Percentiles rank a stretch among this genome's conserved stretches.
phyloP scores from a whole-genome alignment of 139 green algal genomes.

The Picochlorum sp. region DNA sequence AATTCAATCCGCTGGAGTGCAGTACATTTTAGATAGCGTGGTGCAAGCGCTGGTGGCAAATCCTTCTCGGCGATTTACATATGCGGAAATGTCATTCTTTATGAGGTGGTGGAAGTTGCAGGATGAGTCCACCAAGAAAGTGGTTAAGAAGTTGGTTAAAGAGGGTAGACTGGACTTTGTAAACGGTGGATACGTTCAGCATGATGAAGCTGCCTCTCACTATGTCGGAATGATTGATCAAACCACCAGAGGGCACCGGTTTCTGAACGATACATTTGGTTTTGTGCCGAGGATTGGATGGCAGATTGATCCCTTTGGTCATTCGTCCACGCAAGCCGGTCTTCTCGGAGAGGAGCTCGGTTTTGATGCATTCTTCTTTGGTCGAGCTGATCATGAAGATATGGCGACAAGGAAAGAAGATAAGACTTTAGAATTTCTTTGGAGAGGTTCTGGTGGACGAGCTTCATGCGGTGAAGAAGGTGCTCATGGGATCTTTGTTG shows the following conservation, averaged over 20 bases:
- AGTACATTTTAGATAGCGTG: constrained; percentile 75
- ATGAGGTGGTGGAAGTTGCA: constrained; percentile 68
- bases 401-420: constrained; percentile 3
- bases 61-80: constrained; percentile 58
- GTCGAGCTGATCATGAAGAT: constrained; percentile 68
- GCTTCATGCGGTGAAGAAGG: constrained; percentile 32
- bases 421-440: constrained; percentile 22
- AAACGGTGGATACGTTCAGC: constrained; percentile 74
- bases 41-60: constrained; percentile 47
- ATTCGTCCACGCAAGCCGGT: constrained; percentile 67
- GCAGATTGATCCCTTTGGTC: constrained; percentile 90
- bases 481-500: constrained; percentile 35
- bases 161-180: constrained; percentile 60
- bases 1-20: constrained; percentile 70
- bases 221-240: constrained; percentile 86
- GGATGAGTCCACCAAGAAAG: constrained; percentile 12
- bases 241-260: constrained; percentile 67
- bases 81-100: constrained; percentile 81
- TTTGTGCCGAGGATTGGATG: constrained; percentile 50
- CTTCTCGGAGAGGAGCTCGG: constrained; percentile 57
- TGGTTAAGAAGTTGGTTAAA: constrained; percentile 42
- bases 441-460: constrained; percentile 32
- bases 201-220: constrained; percentile 79
- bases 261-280: constrained; percentile 53
- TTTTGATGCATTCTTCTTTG: constrained; percentile 80